Evolutionary conservation across 768 basidiomycete species (phyloP), one percentile per base, ranked within the genome.

Genomic region (Stropharia rugosoannulata): DNA sequence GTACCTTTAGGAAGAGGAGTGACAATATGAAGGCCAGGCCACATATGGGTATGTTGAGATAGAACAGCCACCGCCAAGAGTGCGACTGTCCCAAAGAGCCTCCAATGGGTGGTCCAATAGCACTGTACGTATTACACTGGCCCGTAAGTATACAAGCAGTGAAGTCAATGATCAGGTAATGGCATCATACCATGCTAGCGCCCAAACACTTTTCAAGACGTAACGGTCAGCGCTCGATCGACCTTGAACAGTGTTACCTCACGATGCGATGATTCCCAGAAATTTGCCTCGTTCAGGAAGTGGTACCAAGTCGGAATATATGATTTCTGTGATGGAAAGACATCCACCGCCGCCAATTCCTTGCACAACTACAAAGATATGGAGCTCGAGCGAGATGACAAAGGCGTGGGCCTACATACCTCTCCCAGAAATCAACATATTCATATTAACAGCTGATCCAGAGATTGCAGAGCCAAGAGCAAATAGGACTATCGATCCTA

Each of bases 21-120:
- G 15, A 9, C 37, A 8, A 38, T 38, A 38, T 9, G 15, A 38
- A 38, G 37, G 50, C 45, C n/a, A 52, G 25, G 9, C 42, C 51
- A n/a, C 45, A 52, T 16, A 57, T 35, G 10, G 56, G 51, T 13
- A 57, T 40, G 22, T 57, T 57, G 5, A 52, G 37, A 29, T 41
- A 57, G 39, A 57, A 57, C 19, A 57, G 25, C 56, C 56, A 57
- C 11, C 56, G 29, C 56, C 56, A 57, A 7, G 49, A 18, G 15
- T 50, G 49, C 8, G 36, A 46, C 15, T 44, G 29, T 18, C 49
- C 56, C 22, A 57, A 39, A 9, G 56, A 50, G 5, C 56, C 56
- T 46, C 56, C 56, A 22, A 57, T 43, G 11, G 50, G 42, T 16
- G 56, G 56, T 5, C 56, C 56, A 12, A 57, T 47, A 41, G 43